Evolutionary conservation across 1,284 basidiomycete species (phyloP).

Genomic region (Puccinia triticina): DNA sequence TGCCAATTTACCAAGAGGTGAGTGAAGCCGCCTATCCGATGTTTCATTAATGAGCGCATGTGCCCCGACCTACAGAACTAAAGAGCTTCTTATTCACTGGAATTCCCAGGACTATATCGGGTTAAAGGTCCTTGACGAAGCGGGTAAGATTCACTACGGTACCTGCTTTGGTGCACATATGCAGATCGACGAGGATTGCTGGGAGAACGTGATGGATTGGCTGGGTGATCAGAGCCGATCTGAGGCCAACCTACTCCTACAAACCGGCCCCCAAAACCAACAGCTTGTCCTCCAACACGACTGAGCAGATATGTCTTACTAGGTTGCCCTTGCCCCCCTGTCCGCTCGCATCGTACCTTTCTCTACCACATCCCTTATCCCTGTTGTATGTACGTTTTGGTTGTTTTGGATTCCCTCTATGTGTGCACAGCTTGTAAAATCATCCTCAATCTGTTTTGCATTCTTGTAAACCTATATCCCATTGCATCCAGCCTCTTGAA

Average conservation of each 20-base stretch:
- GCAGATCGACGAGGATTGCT: constrained; percentile 41
- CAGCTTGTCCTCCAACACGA: neutral
- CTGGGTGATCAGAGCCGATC: constrained; percentile 22
- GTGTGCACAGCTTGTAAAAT: no score
- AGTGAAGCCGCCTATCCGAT: neutral
- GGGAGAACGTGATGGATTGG: constrained; percentile 45
- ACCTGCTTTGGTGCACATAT: constrained; percentile 42
- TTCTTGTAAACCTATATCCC: no score
- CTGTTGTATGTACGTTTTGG: no score
- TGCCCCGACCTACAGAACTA: neutral
- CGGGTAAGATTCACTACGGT: constrained; percentile 45
- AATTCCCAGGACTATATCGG: constrained; percentile 48
- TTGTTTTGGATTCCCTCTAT: no score
- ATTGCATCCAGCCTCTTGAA: no score
- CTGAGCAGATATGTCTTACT: no score
- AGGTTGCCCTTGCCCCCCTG: no score
- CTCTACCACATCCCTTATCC: no score
- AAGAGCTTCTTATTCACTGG: neutral
- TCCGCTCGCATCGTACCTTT: no score
- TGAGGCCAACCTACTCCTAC: neutral
- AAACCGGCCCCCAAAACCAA: neutral
- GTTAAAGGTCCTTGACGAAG: constrained; percentile 25
- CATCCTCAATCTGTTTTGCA: no score
- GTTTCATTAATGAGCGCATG: neutral
- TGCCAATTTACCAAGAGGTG: constrained; percentile 46